Percentiles rank a stretch among this genome's conserved stretches.
phyloP scores from a whole-genome alignment of 2,329 filamentous ascomycete genomes.

The Sarocladium brachiariae region DNA sequence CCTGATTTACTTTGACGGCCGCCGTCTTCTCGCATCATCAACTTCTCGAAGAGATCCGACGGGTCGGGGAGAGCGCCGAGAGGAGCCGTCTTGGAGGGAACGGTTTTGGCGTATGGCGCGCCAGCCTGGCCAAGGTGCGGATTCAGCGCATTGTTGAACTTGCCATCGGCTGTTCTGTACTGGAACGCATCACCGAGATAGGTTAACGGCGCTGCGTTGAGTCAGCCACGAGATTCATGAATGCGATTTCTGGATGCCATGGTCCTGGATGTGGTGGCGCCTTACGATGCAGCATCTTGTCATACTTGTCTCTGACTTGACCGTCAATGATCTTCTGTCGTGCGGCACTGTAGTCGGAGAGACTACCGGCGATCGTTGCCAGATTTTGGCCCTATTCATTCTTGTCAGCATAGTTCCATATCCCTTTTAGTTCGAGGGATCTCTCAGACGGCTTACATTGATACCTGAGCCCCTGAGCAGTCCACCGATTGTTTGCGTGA shows the following conservation, averaged over 20 bases:
- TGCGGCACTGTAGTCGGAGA: conserved; percentile 4
- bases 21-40: conserved; percentile 50
- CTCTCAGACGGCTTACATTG: conserved; percentile 2
- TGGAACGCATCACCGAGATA: conserved; percentile 12
- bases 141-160: conserved; percentile 50
- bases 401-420: no score
- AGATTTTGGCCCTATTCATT: conserved; percentile 8
- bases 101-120: conserved; percentile 62
- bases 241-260: no score
- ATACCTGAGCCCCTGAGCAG: conserved; percentile 8
- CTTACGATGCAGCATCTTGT: conserved; percentile 15
- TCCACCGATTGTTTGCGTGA: conserved; percentile 7
- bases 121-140: conserved; percentile 59
- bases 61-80: conserved; percentile 57
- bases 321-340: conserved; percentile 10
- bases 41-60: conserved; percentile 58
- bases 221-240: no score
- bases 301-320: conserved; percentile 16
- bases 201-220: background rate
- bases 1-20: conserved; percentile 59
- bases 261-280: no score
- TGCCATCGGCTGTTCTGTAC: conserved; percentile 31
- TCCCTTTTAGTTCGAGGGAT: background rate
- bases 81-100: conserved; percentile 49
- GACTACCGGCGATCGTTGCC: conserved; percentile 9